A percentile compares a stretch with the other conserved stretches of the same genome.
phyloP scores from a whole-genome alignment of 441 rosid species.

The Pelargonium australe region DNA sequence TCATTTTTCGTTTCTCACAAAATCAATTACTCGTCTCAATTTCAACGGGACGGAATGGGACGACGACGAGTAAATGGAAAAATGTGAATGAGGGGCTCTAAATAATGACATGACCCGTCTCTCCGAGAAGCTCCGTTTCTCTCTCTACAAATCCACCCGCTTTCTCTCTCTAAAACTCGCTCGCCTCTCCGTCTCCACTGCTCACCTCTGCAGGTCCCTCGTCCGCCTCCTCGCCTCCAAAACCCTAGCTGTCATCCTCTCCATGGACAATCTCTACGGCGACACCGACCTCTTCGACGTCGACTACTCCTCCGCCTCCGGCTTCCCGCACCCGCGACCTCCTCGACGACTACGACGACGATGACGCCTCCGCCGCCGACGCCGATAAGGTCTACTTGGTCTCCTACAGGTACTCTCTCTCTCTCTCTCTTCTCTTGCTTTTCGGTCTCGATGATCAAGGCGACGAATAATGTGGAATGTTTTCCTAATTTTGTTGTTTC shows the following conservation, averaged over 20 bases:
- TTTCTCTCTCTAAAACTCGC: slow-evolving; percentile 7
- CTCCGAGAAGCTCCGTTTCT: slow-evolving; percentile 14
- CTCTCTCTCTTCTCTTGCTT: neutral
- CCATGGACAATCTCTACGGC: slow-evolving; percentile 9
- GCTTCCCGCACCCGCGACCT: neutral
- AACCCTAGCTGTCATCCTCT: neutral
- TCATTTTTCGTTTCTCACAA: too few relatives aligned
- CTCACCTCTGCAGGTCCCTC: slow-evolving; percentile 21
- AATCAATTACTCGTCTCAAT: neutral
- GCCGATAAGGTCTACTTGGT: slow-evolving; percentile 11
- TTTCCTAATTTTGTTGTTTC: neutral
- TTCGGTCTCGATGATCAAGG: too few relatives aligned
- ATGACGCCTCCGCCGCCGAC: slow-evolving; percentile 3
- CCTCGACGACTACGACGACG: slow-evolving; percentile 7
- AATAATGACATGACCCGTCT: slow-evolving; percentile 8
- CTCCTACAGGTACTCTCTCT: neutral
- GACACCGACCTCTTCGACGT: slow-evolving; percentile 10
- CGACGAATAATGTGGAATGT: too few relatives aligned
- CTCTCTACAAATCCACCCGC: slow-evolving; percentile 25
- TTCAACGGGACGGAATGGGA: neutral
- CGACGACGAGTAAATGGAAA: neutral
- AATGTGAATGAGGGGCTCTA: neutral
- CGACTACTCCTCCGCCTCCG: neutral
- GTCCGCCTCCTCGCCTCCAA: slow-evolving; percentile 13
- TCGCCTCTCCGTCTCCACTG: slow-evolving; percentile 14